These are phyloP conservation scores for Geotrichum restrictum DNA, from an alignment of 1,139 yeast genomes.

Conservation along the genomic window DNA sequence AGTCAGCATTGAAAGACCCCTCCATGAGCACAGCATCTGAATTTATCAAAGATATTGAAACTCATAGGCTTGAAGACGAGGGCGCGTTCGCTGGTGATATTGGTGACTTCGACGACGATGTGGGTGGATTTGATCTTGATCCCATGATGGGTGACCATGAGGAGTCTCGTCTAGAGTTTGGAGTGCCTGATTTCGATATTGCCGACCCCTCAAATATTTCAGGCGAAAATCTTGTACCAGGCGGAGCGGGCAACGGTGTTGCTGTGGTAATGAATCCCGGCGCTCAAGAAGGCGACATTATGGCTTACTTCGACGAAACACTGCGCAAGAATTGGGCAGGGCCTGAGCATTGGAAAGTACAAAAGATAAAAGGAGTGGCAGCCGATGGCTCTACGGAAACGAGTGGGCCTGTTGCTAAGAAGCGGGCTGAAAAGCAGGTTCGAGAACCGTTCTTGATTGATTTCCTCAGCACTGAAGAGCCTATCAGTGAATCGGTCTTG, in stretches of 20 bases:
- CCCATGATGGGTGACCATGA: slow-evolving; percentile 32
- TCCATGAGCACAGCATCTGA: slow-evolving; percentile 25
- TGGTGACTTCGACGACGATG: slow-evolving; percentile 26
- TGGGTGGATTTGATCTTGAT: slow-evolving; percentile 29
- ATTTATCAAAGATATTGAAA: slow-evolving; percentile 26
- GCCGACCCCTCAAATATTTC: background rate
- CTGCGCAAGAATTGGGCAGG: slow-evolving; percentile 80
- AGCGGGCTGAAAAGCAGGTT: slow-evolving; percentile 36
- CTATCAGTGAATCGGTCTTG: slow-evolving; percentile 45
- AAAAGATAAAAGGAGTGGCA: slow-evolving; percentile 47
- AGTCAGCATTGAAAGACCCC: slow-evolving; percentile 54
- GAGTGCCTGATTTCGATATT: slow-evolving; percentile 21
- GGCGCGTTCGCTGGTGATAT: slow-evolving; percentile 24
- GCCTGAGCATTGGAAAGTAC: slow-evolving; percentile 90
- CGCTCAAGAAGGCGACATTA: slow-evolving; percentile 56
- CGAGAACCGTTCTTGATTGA: slow-evolving; percentile 46
- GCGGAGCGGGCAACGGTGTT: slow-evolving; percentile 1
- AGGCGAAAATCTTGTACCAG: background rate
- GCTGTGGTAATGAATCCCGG: slow-evolving; percentile 9
- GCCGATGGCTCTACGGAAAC: slow-evolving; percentile 26
- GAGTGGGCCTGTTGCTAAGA: slow-evolving; percentile 26
- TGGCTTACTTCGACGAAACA: slow-evolving; percentile 74
- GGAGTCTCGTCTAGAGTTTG: slow-evolving; percentile 24
- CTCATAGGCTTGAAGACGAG: slow-evolving; percentile 13
- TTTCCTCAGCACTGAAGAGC: slow-evolving; percentile 46